These are phyloP conservation scores for Cryphonectria radicalis DNA, from an alignment of 2,329 filamentous ascomycete species.

Conservation along the genomic window DNA sequence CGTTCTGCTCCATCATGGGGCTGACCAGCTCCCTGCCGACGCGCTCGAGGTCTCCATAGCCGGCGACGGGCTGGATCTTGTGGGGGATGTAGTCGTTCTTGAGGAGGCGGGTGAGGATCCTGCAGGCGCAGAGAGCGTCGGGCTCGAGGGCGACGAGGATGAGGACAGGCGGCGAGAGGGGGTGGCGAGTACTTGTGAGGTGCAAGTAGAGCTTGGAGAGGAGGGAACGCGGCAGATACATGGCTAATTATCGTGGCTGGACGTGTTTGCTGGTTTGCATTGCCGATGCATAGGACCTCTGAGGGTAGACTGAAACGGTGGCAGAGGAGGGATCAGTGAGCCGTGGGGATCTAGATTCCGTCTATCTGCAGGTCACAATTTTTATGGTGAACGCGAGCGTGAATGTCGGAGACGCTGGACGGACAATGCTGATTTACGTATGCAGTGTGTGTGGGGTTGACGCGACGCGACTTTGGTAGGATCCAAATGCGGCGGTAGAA, in stretches of 20 bases:
- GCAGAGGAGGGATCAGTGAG: background rate
- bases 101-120: slow-evolving; percentile 88
- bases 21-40: slow-evolving; percentile 78
- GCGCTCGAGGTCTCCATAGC: slow-evolving; percentile 85
- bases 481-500: slow-evolving; percentile 2
- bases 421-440: slow-evolving; percentile 17
- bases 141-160: slow-evolving; percentile 93
- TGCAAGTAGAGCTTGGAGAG: slow-evolving; percentile 91
- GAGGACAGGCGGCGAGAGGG: slow-evolving; percentile 88
- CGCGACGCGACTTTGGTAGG: slow-evolving; percentile 23
- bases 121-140: slow-evolving; percentile 92
- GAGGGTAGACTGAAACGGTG: background rate
- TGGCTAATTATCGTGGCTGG: slow-evolving; percentile 46
- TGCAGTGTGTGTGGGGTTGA: slow-evolving; percentile 20
- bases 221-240: slow-evolving; percentile 92
- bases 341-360: background rate
- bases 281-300: slow-evolving; percentile 39
- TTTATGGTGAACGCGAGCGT: background rate
- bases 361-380: background rate
- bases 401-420: background rate
- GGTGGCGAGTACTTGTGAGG: slow-evolving; percentile 83
- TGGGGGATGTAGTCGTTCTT: slow-evolving; percentile 98
- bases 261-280: slow-evolving; percentile 40
- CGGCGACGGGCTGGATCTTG: slow-evolving; percentile 93
- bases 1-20: slow-evolving; percentile 84